Evolutionary conservation across 164 flowering plant species (phyloP), one percentile per base, ranked within the genome.

Genomic region (Amborella trichopoda): DNA sequence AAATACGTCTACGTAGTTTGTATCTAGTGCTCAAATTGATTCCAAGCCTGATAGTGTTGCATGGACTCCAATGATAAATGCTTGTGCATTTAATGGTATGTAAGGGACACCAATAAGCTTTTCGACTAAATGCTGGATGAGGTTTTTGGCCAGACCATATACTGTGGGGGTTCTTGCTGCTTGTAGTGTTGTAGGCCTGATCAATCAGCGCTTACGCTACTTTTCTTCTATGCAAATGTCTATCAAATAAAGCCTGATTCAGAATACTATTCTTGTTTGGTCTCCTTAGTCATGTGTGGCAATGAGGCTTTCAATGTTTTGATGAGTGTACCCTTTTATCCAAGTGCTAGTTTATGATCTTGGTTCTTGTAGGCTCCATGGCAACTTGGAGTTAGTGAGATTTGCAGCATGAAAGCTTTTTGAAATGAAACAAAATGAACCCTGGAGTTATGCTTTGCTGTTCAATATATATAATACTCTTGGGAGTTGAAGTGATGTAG

Each of bases 191-290:
- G 74, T 75, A 0, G 88, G 87, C 6, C 48, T 75, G 10, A 68
- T 77, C 16, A 33, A 17, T 13, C 66, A 65, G 19, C 93, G 88
- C 24, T 64, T 77, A 42, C 61, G 53, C 20, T 79, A 68, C 61
- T 75, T 87, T 32, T 40, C 49, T 19, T 39, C 63, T 22, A 79
- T 87, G 90, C 70, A 12, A 54, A 38, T 9, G 54, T 38, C 17
- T 67, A 75, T 41, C 52, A 60, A 19, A 63, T 83, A 38, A 21
- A 8, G 9, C 83, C 89, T 2, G 65, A 64, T 48, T 48, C 64
- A 13, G 87, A 78, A 48, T 93, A 86, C 45, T 86, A 64, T 57
- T 59, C 84, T 23, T 82, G 81, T 53, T 44, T 82, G 87, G 80
- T 60, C 78, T 86, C 48, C 70, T 82, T 26, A 75, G 83, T 21